Evolutionary conservation across 2,329 filamentous ascomycete species (phyloP).

Genomic region (Macrophomina tecta): DNA sequence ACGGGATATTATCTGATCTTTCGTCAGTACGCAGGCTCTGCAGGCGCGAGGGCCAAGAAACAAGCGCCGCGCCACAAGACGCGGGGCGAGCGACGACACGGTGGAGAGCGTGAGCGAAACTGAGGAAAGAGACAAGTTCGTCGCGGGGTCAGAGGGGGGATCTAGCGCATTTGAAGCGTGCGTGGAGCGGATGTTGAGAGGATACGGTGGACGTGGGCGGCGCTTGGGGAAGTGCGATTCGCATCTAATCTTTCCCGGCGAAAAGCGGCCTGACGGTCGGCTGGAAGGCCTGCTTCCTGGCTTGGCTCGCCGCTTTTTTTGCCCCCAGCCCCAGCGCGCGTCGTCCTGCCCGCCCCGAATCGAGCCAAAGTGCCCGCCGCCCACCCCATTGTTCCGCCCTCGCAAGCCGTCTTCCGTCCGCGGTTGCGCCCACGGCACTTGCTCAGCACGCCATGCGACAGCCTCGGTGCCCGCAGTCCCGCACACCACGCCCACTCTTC

Average conservation of each 20-base stretch:
- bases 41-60: slow-evolving; percentile 22
- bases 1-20: slow-evolving; percentile 27
- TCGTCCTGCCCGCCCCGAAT: not conserved
- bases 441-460: too few relatives aligned
- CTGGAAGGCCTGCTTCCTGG: not conserved
- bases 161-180: slow-evolving; percentile 23
- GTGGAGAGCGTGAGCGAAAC: not conserved
- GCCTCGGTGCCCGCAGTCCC: slow-evolving; percentile 5
- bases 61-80: slow-evolving; percentile 25
- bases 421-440: slow-evolving; percentile 18
- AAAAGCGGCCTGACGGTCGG: not conserved
- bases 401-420: slow-evolving; percentile 18
- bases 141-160: not conserved
- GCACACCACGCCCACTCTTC: not conserved
- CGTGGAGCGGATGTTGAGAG: slow-evolving; percentile 23
- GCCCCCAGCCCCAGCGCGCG: not conserved
- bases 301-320: slow-evolving; percentile 12
- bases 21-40: slow-evolving; percentile 18
- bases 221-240: not conserved
- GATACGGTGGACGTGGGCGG: slow-evolving; percentile 12
- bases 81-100: slow-evolving; percentile 25
- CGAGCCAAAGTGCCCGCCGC: not conserved
- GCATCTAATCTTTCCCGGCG: slow-evolving; percentile 19
- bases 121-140: not conserved
- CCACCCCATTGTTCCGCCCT: not conserved